These are phyloP conservation scores for Neurospora sp. DNA, from an alignment of 2,329 filamentous ascomycete genomes.

Conservation along the genomic window DNA sequence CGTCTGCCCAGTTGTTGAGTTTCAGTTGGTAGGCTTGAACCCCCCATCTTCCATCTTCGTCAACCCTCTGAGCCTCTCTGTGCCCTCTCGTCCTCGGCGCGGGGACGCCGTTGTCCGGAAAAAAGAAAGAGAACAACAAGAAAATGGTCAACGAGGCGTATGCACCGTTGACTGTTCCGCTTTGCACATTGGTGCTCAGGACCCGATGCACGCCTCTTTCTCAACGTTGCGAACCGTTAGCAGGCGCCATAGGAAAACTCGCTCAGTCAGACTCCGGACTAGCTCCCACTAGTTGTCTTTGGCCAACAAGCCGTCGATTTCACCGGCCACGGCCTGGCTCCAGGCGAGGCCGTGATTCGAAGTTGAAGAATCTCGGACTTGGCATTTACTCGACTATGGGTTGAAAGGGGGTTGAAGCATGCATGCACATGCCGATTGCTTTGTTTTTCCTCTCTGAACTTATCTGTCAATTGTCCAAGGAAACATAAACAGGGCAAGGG, in stretches of 20 bases:
- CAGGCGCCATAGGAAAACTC: not conserved
- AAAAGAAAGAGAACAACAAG: not conserved
- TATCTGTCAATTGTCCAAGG: not conserved
- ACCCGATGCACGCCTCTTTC: not conserved
- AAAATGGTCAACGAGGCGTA: not conserved
- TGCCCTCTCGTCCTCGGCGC: not conserved
- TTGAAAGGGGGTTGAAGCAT: not conserved
- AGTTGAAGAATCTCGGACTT: not conserved
- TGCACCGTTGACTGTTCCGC: not conserved
- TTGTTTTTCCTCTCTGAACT: not conserved
- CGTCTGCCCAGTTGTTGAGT: constrained; percentile 2
- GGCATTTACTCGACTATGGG: not conserved
- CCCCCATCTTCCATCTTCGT: not conserved
- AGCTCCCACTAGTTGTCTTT: not conserved
- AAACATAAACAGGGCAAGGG: not conserved
- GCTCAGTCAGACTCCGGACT: not conserved
- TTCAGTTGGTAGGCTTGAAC: constrained; percentile 7
- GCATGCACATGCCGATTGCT: not conserved
- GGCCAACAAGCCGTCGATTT: not conserved
- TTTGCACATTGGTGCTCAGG: not conserved
- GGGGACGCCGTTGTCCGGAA: not conserved
- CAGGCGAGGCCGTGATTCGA: not conserved
- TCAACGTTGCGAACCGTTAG: not conserved
- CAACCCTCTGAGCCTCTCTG: not conserved
- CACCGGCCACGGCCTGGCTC: not conserved